A percentile compares a stretch with the other conserved stretches of the same genome.
These are phyloP conservation scores for Vinca major DNA, from an alignment of 305 asterid genomes.

Conservation along the genomic window DNA sequence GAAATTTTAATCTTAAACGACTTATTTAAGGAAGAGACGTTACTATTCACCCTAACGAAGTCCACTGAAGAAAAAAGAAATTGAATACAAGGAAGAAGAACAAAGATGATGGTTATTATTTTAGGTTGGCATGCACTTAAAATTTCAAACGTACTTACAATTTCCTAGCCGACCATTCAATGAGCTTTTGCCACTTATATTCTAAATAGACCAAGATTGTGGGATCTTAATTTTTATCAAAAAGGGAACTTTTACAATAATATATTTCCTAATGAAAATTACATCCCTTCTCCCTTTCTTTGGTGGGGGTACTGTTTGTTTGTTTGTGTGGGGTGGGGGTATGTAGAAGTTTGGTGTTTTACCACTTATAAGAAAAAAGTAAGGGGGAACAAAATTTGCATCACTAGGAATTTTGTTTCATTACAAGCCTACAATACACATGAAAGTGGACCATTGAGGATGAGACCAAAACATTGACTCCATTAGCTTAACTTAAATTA, in stretches of 20 bases:
- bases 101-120: slow-evolving; percentile 14
- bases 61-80: background rate
- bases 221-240: slow-evolving; percentile 11
- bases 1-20: too few relatives aligned
- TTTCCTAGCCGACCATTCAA: slow-evolving; percentile 35
- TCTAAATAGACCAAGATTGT: slow-evolving; percentile 7
- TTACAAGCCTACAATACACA: slow-evolving; percentile 31
- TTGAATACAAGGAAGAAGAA: background rate
- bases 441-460: slow-evolving; percentile 13
- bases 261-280: background rate
- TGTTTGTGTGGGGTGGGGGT: background rate
- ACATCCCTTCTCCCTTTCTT: background rate
- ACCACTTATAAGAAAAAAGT: background rate
- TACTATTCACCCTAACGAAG: too few relatives aligned
- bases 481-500: too few relatives aligned
- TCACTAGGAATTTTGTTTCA: slow-evolving; percentile 21
- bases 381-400: slow-evolving; percentile 13
- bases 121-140: slow-evolving; percentile 37
- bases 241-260: background rate
- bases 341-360: background rate
- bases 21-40: too few relatives aligned
- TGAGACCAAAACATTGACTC: background rate
- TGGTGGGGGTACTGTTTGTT: background rate
- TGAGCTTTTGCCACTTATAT: slow-evolving; percentile 23
- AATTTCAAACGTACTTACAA: slow-evolving; percentile 10